Percentiles rank a stretch among this genome's conserved stretches.
These are phyloP conservation scores for Coemansia sp. DNA, from an alignment of 192 early-diverging fungal genomes.

Conservation along the genomic window DNA sequence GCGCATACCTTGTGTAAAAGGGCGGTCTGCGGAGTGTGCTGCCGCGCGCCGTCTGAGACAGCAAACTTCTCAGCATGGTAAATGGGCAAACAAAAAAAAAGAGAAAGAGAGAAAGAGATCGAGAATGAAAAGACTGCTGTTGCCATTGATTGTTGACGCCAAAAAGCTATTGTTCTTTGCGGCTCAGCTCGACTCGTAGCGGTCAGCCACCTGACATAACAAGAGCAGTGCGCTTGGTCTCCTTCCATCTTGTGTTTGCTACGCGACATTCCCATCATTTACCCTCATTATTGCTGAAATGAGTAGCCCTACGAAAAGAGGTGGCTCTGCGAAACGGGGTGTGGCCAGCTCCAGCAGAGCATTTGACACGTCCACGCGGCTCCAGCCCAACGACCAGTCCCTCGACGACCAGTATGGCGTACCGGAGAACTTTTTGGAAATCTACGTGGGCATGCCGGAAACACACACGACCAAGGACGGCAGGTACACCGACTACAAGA, in stretches of 20 bases:
- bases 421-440: conserved; percentile 97
- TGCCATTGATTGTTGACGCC: not conserved
- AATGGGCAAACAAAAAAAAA: not conserved
- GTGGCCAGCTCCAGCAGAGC: conserved; percentile 8
- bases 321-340: not conserved
- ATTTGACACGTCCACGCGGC: conserved; percentile 24
- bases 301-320: not conserved
- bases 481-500: conserved; percentile 96
- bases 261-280: no score
- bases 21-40: not conserved
- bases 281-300: not conserved
- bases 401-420: conserved; percentile 66
- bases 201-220: not conserved
- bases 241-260: no score
- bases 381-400: conserved; percentile 29
- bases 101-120: not conserved
- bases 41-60: conserved; percentile 5
- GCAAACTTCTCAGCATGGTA: conserved; percentile 18
- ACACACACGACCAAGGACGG: conserved; percentile 72
- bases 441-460: conserved; percentile 87
- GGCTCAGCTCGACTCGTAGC: not conserved
- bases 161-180: not conserved
- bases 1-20: not conserved
- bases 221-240: no score
- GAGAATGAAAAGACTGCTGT: conserved; percentile 1